Evolutionary conservation across 192 early-diverging fungal species (phyloP), one percentile per base, ranked within the genome.

Genomic region (Coemansia sp.): DNA sequence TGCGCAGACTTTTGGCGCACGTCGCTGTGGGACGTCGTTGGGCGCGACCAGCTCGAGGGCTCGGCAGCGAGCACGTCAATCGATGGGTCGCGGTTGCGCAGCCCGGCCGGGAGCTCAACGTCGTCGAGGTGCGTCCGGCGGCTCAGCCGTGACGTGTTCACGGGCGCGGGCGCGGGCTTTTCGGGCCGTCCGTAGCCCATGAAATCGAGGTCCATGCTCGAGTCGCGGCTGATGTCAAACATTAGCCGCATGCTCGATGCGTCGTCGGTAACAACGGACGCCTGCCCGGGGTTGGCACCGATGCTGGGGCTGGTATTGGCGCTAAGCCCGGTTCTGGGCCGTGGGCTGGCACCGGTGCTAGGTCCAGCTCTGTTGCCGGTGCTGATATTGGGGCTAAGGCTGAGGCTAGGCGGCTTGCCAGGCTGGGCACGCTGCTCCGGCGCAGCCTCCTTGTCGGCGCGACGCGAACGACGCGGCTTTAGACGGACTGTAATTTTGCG

Each of bases 101-200:
- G 54, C 0, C 74, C 74, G 1, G 33, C 56, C 1, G 74, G 74
- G 14, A 77, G 52, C 54, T 71, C 46, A 2, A 77, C 65, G 14
- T 77, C 58, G 44, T 71, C 74, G 28, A 77, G 60, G 32, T 77
- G 65, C 2, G 60, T 71, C 22, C 74, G 55, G 5, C 68, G 56
- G 54, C 67, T 71, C 27, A 51, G 53, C 1, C 56, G 56, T 7
- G 61, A 22, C 23, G 52, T 51, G 22, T 52, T 50, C 0, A 21
- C 29, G 6, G 32, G 21, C 2, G 28, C 21, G 23, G 19, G 42
- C 0, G 16, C 33, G 11, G 45, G 32, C 14, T 54, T 62, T 9
- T 67, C 47, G 2, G 63, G 23, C 2, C 42, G 55, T 4, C 35
- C 44, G 45, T 44, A 58, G 11, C 43, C 30, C 32, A 49, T 24